phyloP scores from a whole-genome alignment of 768 basidiomycete genomes.

The Dendrothele bispora region DNA sequence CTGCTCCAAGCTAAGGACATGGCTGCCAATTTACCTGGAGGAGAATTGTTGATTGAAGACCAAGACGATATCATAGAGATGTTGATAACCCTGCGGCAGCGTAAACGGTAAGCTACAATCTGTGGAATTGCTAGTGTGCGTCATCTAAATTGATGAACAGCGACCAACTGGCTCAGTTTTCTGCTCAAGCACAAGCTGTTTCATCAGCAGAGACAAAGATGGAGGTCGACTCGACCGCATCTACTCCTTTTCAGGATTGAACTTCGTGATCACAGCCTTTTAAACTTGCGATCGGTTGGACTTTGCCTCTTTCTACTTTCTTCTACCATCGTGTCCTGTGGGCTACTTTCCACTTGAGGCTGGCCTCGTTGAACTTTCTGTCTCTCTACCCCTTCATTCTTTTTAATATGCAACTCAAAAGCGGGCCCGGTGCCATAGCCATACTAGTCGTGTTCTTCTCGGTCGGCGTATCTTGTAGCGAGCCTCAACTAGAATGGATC shows the following conservation, averaged over 20 bases:
- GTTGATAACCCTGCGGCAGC: constrained; percentile 61
- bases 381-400: neutral
- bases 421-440: constrained; percentile 3
- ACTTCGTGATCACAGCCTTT: neutral
- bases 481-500: constrained; percentile 6
- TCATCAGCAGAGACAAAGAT: neutral
- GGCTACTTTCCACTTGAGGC: neutral
- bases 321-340: constrained; percentile 5
- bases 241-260: neutral
- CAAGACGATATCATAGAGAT: constrained; percentile 72
- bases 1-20: constrained; percentile 60
- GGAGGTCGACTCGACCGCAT: neutral
- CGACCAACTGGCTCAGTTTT: constrained; percentile 54
- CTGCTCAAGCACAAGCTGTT: constrained; percentile 16
- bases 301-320: neutral
- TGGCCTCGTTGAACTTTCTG: neutral
- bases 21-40: constrained; percentile 62
- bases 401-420: constrained; percentile 2
- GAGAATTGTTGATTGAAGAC: constrained; percentile 66
- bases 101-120: constrained; percentile 50
- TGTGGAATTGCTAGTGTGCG: neutral
- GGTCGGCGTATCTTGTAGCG: neutral
- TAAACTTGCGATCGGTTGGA: neutral
- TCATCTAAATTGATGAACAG: constrained; percentile 29
- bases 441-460: neutral